Evolutionary conservation across 1,284 basidiomycete species (phyloP).

Genomic region (Limonomyces culmigenus): DNA sequence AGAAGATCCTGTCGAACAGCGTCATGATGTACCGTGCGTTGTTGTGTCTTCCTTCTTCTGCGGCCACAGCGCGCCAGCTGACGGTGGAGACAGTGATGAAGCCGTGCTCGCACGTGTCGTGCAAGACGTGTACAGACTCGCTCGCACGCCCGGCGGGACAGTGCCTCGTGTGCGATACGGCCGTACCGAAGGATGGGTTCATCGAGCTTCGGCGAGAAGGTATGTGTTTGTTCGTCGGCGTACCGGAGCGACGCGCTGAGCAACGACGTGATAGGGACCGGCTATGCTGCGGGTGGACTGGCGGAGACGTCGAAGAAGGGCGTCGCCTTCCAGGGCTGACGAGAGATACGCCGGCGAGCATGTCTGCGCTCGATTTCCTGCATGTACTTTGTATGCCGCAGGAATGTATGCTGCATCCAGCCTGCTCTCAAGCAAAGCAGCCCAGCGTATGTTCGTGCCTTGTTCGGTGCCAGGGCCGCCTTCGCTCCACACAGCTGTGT

Average conservation of each 20-base stretch:
- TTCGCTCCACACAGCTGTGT: too few relatives aligned
- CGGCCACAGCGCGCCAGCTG: not conserved
- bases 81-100: constrained; percentile 39
- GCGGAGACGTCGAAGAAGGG: constrained; percentile 68
- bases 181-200: constrained; percentile 47
- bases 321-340: constrained; percentile 60
- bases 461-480: too few relatives aligned
- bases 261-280: constrained; percentile 41
- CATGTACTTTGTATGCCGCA: too few relatives aligned
- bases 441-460: too few relatives aligned
- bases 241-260: constrained; percentile 1
- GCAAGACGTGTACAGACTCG: constrained; percentile 74
- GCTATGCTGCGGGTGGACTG: constrained; percentile 79
- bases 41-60: not conserved
- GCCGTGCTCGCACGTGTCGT: constrained; percentile 73
- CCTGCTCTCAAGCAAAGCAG: too few relatives aligned
- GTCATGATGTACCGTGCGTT: constrained; percentile 50
- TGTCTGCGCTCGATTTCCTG: too few relatives aligned
- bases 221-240: constrained; percentile 14
- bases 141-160: constrained; percentile 59
- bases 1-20: constrained; percentile 70
- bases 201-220: constrained; percentile 71
- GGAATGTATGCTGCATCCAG: too few relatives aligned
- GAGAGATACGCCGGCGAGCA: too few relatives aligned
- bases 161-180: constrained; percentile 69